phyloP scores from a whole-genome alignment of 2,329 filamentous ascomycete species.

The Fusarium musae region DNA sequence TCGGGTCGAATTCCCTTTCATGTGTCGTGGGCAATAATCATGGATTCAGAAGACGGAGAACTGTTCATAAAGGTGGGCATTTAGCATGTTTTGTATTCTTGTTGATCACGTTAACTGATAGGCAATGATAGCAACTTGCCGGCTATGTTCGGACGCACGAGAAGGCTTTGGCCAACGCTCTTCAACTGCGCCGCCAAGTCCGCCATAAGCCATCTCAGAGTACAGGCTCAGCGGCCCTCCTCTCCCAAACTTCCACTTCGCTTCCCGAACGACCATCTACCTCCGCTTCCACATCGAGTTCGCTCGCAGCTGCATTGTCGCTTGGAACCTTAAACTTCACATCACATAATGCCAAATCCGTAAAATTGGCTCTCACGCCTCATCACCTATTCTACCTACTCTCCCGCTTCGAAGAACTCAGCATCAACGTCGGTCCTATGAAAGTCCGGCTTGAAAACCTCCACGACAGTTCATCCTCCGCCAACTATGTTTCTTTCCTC shows the following conservation, averaged over 20 bases:
- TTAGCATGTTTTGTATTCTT: neutral
- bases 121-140: constrained; percentile 79
- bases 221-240: constrained; percentile 66
- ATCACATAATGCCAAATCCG: constrained; percentile 86
- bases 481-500: constrained; percentile 96
- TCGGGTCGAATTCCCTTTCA: constrained; percentile 27
- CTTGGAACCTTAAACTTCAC: constrained; percentile 86
- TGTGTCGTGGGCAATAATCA: constrained; percentile 61
- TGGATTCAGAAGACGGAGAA: constrained; percentile 91
- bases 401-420: constrained; percentile 92
- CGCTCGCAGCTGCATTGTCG: constrained; percentile 86
- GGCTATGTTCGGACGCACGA: constrained; percentile 97
- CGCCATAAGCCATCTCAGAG: constrained; percentile 77
- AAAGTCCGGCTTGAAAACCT: constrained; percentile 95
- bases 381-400: constrained; percentile 98
- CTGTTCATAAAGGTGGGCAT: constrained; percentile 82
- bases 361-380: constrained; percentile 90
- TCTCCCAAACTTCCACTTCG: constrained; percentile 63
- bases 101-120: constrained; percentile 45
- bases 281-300: constrained; percentile 75
- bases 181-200: constrained; percentile 83
- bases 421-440: constrained; percentile 93
- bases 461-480: constrained; percentile 84
- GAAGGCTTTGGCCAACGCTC: constrained; percentile 93
- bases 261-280: constrained; percentile 72